Evolutionary conservation across 2,329 filamentous ascomycete genomes (phyloP), one percentile per base, ranked within the genome.

Genomic region (Ceratocystis colombiana): DNA sequence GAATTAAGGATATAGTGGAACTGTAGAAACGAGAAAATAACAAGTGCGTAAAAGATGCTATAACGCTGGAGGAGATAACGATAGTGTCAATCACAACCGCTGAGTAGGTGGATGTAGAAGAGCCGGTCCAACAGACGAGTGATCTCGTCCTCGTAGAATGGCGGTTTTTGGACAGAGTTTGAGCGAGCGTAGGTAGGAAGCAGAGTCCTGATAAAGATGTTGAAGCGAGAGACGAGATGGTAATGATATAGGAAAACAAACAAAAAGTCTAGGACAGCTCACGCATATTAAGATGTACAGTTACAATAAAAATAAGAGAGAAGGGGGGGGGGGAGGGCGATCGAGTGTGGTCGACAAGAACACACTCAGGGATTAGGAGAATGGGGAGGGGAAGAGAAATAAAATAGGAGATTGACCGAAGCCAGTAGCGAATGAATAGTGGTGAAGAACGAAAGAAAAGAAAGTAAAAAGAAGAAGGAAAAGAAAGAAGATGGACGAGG

Each of bases 381-480:
- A 59, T 22, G 22, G 22, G n/a, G 50, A 44, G 7, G 41, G 62
- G 22, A 33, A 37, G 33, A 64, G n/a, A 46, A 41, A 61, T 33
- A 30, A 62, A 53, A 22, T 44, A 61, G 44, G 62, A 57, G 22
- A 62, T 41, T 67, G 53, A 53, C 67, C 50, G 41, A 67, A 30
- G 46, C 41, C 33, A 64, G 48, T 61, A 64, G 65, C 65, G 68
- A 68, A n/a, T 59, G 64, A 44, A 46, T 22, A 30, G 53, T 59
- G 50, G 61, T 55, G 67, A 66, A 28, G 8, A 65, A 65, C 33
- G 63, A 57, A 64, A 30, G 61, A 41, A 59, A 68, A 61, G 63
- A 57, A 64, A 30, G 61, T 46, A 59, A 68, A 61, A 67, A 28
- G 62, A 61, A 22, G 59, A 67, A 57, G 62, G 63, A 53, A 20